phyloP scores from a whole-genome alignment of 257 asterid genomes.

The Solanum sejunctum region DNA sequence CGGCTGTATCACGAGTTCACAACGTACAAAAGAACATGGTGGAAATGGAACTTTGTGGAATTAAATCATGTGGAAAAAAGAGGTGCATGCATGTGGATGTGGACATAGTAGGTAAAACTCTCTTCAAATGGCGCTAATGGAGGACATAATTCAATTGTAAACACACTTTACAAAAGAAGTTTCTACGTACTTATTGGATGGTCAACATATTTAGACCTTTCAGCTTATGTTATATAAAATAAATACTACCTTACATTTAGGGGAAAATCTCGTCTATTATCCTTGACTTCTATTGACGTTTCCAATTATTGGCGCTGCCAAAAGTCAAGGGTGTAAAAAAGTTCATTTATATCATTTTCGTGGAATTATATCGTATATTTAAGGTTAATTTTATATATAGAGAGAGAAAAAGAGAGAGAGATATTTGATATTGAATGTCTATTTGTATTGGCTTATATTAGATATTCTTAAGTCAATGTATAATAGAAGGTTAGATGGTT shows the following conservation, averaged over 20 bases:
- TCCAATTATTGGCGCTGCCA: background rate
- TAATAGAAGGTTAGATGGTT: too few species aligned
- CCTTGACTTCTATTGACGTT: background rate
- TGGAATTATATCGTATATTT: background rate
- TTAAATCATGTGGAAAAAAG: constrained; percentile 15
- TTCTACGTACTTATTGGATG: background rate
- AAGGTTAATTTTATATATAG: background rate
- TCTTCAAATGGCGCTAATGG: constrained; percentile 10
- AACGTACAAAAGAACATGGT: background rate
- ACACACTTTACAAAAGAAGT: background rate
- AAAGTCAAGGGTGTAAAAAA: background rate
- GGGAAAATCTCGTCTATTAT: background rate
- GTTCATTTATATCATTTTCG: background rate
- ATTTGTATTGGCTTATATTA: too few species aligned
- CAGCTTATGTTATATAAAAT: too few species aligned
- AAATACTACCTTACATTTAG: background rate
- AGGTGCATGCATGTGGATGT: constrained; percentile 5
- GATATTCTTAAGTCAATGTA: too few species aligned
- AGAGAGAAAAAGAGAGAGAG: too few species aligned
- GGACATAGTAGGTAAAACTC: constrained; percentile 15
- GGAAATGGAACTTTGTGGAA: background rate
- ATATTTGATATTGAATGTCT: too few species aligned
- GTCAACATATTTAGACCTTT: background rate
- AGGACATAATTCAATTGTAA: background rate
- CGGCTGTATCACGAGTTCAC: background rate